These are phyloP conservation scores for Eucalyptus caleyi DNA, from an alignment of 345 rosid species.

Conservation along the genomic window DNA sequence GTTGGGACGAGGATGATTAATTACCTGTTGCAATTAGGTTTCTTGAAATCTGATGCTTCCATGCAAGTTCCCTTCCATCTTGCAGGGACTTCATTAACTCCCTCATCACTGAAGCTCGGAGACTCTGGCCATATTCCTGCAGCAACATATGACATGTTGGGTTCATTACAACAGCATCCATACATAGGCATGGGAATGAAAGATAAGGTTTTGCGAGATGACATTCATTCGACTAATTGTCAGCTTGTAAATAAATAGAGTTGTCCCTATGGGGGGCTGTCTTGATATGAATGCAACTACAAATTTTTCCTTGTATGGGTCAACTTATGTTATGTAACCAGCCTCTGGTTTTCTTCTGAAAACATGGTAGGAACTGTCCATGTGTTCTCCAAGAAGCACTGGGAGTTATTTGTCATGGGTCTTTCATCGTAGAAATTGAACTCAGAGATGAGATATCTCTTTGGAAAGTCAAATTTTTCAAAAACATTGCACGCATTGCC, in stretches of 20 bases:
- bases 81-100: slow-evolving; percentile 42
- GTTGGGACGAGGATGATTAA: not conserved
- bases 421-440: not conserved
- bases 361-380: not conserved
- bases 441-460: not conserved
- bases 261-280: not conserved
- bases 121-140: slow-evolving; percentile 68
- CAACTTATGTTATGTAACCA: not conserved
- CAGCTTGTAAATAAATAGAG: not conserved
- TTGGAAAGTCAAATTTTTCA: not conserved
- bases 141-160: not conserved
- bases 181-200: not conserved
- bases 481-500: not conserved
- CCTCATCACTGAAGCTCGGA: slow-evolving; percentile 42
- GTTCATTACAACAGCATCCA: not conserved
- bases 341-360: not conserved
- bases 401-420: not conserved
- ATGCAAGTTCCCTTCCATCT: slow-evolving; percentile 66
- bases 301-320: not conserved
- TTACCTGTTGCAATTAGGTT: slow-evolving; percentile 57
- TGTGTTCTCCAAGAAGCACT: not conserved
- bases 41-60: slow-evolving; percentile 43
- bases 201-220: not conserved
- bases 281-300: not conserved
- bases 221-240: not conserved